Percentiles rank a stretch among this genome's conserved stretches.
Conservation (phyloP, 2,329 filamentous ascomycete species). For the Teratosphaeria viscida region DNA sequence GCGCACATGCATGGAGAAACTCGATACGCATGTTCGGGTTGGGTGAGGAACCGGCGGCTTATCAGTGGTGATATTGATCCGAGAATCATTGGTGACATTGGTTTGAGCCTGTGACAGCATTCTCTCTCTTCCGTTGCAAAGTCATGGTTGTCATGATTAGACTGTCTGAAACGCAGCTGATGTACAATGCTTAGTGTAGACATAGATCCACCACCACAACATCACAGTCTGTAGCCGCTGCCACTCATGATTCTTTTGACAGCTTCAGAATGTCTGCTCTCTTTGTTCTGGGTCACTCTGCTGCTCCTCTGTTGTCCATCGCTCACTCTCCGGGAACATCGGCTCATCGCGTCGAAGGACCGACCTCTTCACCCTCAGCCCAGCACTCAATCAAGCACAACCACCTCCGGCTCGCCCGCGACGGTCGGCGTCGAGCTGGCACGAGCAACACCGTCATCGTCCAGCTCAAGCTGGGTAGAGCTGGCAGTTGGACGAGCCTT, state of each 20-base stretch:
- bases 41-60: constrained; percentile 32
- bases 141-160: neutral
- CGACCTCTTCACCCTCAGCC: neutral
- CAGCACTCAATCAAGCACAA: neutral
- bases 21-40: constrained; percentile 70
- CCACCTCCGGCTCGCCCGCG: neutral
- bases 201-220: no score
- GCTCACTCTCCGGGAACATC: neutral
- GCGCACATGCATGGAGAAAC: constrained; percentile 74
- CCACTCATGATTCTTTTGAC: no score
- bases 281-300: no score
- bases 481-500: constrained; percentile 4
- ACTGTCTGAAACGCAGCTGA: neutral
- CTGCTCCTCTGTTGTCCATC: no score
- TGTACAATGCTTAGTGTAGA: neutral
- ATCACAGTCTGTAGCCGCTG: neutral
- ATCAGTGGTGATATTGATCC: neutral
- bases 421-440: constrained; percentile 3
- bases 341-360: neutral
- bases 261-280: no score
- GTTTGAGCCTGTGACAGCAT: neutral
- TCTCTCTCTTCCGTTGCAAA: neutral
- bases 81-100: neutral
- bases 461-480: constrained; percentile 7
- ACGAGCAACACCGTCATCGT: constrained; percentile 1